These are phyloP conservation scores for Emergomyces africanus DNA, from an alignment of 2,329 filamentous ascomycete species.

Conservation along the genomic window DNA sequence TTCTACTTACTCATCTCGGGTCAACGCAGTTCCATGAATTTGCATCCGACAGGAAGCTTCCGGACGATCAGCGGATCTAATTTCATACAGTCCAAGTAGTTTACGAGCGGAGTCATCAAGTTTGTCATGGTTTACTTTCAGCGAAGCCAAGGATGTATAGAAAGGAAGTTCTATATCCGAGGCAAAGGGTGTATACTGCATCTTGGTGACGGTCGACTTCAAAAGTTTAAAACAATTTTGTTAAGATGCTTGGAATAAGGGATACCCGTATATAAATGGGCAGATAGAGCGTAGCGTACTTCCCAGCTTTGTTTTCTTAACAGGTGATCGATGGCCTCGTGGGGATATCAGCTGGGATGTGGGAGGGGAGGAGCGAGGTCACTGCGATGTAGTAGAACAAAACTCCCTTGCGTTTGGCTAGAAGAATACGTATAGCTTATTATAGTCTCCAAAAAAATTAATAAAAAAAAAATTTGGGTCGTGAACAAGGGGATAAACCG, in stretches of 20 bases:
- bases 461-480: too few species aligned
- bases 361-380: neutral
- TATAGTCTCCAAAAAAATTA: neutral
- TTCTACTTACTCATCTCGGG: constrained; percentile 58
- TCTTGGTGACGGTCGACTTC: constrained; percentile 14
- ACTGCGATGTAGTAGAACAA: neutral
- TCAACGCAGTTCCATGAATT: constrained; percentile 75
- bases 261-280: neutral
- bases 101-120: constrained; percentile 85
- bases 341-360: neutral
- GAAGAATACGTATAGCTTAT: neutral
- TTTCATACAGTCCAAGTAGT: constrained; percentile 79
- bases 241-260: neutral
- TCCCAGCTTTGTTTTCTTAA: neutral
- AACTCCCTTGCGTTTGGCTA: neutral
- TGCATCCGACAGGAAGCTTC: constrained; percentile 79
- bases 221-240: neutral
- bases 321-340: neutral
- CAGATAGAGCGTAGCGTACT: neutral
- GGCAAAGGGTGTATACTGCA: constrained; percentile 78
- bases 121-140: constrained; percentile 94
- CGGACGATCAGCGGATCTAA: constrained; percentile 56
- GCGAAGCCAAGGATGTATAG: constrained; percentile 80
- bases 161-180: constrained; percentile 95
- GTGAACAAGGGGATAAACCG: neutral